Evolutionary conservation across 2,329 filamentous ascomycete species (phyloP).

Genomic region (Ophiognomonia clavigignenti-juglandacearum): DNA sequence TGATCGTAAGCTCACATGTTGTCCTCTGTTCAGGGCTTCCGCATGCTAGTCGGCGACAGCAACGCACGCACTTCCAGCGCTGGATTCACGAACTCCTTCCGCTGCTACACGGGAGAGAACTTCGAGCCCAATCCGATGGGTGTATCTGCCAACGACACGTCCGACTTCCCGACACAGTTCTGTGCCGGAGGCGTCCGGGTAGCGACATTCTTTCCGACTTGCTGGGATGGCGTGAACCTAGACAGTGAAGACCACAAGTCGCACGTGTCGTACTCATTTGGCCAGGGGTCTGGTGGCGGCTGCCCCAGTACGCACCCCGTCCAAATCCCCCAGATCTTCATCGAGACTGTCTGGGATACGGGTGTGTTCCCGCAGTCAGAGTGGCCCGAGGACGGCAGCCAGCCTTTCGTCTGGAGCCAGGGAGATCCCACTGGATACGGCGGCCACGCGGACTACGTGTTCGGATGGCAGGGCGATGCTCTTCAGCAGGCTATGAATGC

Average conservation of each 20-base stretch:
- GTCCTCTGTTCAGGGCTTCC: conserved; percentile 29
- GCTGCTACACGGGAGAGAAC: conserved; percentile 32
- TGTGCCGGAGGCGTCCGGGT: conserved; percentile 31
- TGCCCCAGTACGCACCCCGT: conserved; percentile 23
- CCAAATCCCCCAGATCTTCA: conserved; percentile 23
- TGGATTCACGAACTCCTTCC: conserved; percentile 27
- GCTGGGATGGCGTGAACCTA: conserved; percentile 50
- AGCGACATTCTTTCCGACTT: conserved; percentile 22
- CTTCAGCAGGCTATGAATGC: conserved; percentile 23
- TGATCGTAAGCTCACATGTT: too few relatives aligned
- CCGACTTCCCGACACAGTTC: conserved; percentile 27
- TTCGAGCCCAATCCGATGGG: conserved; percentile 4
- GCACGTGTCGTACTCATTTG: conserved; percentile 40
- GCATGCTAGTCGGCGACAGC: conserved; percentile 37
- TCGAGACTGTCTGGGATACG: conserved; percentile 24
- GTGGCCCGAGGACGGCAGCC: conserved; percentile 26
- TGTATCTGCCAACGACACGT: conserved; percentile 31
- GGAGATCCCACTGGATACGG: conserved; percentile 29
- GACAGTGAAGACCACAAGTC: conserved; percentile 40
- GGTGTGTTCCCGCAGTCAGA: conserved; percentile 15
- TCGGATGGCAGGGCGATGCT: conserved; percentile 30
- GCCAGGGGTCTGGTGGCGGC: conserved; percentile 19
- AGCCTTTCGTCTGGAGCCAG: conserved; percentile 26
- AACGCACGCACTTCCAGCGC: conserved; percentile 23
- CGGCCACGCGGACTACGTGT: conserved; percentile 34